phyloP scores from a whole-genome alignment of 805 yeast genomes.

The Pichia scutulata region DNA sequence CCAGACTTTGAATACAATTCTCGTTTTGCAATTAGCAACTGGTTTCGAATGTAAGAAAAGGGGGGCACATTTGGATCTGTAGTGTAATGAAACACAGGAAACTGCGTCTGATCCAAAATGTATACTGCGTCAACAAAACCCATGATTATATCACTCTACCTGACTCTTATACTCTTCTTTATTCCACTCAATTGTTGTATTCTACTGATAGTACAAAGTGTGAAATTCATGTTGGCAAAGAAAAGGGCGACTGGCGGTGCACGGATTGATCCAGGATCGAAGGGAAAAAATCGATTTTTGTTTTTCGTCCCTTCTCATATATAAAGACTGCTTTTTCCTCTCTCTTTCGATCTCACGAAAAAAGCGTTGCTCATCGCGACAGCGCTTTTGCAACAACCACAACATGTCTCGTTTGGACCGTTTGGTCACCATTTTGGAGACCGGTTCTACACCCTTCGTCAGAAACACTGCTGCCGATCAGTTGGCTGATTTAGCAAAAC shows the following conservation, averaged over 20 bases:
- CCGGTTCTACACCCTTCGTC: slow-evolving; percentile 90
- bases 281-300: not conserved
- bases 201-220: not conserved
- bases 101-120: slow-evolving; percentile 24
- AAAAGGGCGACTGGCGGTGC: slow-evolving; percentile 7
- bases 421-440: slow-evolving; percentile 52
- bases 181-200: too few species aligned
- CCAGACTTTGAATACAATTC: slow-evolving; percentile 9
- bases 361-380: not conserved
- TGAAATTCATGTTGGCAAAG: not conserved
- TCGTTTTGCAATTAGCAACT: slow-evolving; percentile 15
- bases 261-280: not conserved
- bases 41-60: slow-evolving; percentile 19
- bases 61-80: slow-evolving; percentile 21
- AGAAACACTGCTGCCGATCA: slow-evolving; percentile 97
- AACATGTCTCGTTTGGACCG: slow-evolving; percentile 30
- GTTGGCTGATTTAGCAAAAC: slow-evolving; percentile 84
- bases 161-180: too few species aligned
- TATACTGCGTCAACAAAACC: slow-evolving; percentile 27
- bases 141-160: slow-evolving; percentile 14
- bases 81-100: slow-evolving; percentile 6
- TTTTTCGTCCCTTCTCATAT: not conserved
- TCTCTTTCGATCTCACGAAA: not conserved
- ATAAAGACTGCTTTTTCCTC: not conserved
- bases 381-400: not conserved